Percentiles rank a stretch among this genome's conserved stretches.
These are phyloP conservation scores for Populus tomentosa DNA, from an alignment of 441 rosid species.

Conservation along the genomic window DNA sequence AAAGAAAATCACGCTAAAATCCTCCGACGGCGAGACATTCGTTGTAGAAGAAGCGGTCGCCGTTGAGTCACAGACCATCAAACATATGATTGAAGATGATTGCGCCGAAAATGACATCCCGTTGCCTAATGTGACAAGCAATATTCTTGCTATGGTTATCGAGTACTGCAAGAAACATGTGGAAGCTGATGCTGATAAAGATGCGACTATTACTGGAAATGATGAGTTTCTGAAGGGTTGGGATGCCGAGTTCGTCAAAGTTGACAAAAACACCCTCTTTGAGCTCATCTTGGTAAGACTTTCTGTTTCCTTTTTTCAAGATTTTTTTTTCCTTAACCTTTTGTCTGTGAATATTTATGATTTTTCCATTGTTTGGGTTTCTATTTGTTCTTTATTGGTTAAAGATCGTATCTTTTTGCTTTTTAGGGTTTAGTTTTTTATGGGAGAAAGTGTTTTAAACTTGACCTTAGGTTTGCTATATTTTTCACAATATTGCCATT, in stretches of 20 bases:
- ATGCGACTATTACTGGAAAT: background rate
- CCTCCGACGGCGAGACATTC: slow-evolving; percentile 37
- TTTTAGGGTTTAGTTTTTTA: background rate
- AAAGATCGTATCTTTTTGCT: background rate
- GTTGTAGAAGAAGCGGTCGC: slow-evolving; percentile 41
- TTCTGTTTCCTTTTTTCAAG: background rate
- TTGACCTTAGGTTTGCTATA: no score
- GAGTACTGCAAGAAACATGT: slow-evolving; percentile 47
- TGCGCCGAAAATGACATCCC: slow-evolving; percentile 44
- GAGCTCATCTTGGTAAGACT: slow-evolving; percentile 38
- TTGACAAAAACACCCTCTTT: slow-evolving; percentile 42
- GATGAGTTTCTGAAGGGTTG: slow-evolving; percentile 35
- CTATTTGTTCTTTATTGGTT: background rate
- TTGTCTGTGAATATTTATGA: background rate
- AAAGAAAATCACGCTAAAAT: slow-evolving; percentile 24
- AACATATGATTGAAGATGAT: slow-evolving; percentile 46
- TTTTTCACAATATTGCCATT: no score
- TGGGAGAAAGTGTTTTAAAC: no score
- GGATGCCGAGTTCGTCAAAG: slow-evolving; percentile 41
- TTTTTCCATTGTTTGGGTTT: background rate
- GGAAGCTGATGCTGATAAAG: slow-evolving; percentile 12
- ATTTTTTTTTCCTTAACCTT: background rate
- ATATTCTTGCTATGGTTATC: slow-evolving; percentile 36
- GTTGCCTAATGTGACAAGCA: slow-evolving; percentile 36
- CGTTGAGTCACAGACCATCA: slow-evolving; percentile 37